Base-by-base conservation (phyloP, 2,329 filamentous ascomycete genomes). In the Aureobasidium pullulans region DNA sequence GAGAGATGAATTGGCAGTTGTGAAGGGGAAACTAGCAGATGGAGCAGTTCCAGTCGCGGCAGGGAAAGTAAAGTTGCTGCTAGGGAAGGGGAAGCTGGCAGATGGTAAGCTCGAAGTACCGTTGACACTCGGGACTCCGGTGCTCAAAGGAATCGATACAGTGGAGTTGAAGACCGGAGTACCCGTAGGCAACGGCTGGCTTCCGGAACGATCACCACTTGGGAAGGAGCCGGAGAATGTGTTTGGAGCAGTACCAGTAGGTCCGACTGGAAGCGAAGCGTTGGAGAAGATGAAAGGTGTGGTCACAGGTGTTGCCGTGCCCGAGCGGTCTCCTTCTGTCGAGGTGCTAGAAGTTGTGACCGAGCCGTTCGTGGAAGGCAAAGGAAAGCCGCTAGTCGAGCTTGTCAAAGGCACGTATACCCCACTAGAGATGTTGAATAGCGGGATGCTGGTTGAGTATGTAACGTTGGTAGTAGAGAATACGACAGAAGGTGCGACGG, bases 361-460 rank as follows among this genome's bases (percentile, higher is more conserved):
- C 3, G 52, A 56, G 10, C 31, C 47, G 29, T 59, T 59, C 2
- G 31, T 10, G 5, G 57, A 46, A n/a, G 40, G 47, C 16, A 15
- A 15, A 16, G 57, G 57, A 6, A 31, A 16, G 23, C 47, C 57
- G n/a, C 57, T 53, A 10, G 46, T 43, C n/a, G n/a, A 28, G 11
- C 44, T 19, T 11, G 46, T 43, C 8, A 23, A 5, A 5, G 36
- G 54, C 1, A 57, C 15, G 28, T 40, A 52, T 19, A 15, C 28
- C n/a, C 57, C 48, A 40, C 47, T 59, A 6, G 46, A 61, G 16
- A 46, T 58, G 37, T 47, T 62, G 36, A 60, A 58, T 31, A 59
- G 32, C 8, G 52, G 37, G 19, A 50, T 59, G 31, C 31, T 46
- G 32, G 44, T 61, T 1, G 37, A 16, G 3, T 56, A 32, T 3